Evolutionary conservation across 2,329 filamentous ascomycete genomes (phyloP).

Genomic region (Bipolaris sorokiniana): DNA sequence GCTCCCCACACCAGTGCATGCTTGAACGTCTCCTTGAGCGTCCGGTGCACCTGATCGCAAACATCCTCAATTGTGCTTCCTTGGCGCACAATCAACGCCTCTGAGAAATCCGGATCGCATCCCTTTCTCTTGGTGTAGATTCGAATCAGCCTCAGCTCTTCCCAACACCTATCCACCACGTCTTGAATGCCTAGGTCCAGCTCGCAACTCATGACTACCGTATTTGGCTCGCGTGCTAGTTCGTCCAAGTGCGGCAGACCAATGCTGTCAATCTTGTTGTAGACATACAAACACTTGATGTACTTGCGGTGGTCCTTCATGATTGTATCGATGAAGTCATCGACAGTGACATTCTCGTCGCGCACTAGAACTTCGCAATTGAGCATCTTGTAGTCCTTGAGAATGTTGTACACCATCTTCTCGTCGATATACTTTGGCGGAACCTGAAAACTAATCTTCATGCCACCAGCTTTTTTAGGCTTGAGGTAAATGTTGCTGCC

Average conservation of each 20-base stretch:
- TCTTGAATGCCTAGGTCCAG: conserved; percentile 91
- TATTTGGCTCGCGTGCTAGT: conserved; percentile 89
- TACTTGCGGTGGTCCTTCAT: conserved; percentile 99
- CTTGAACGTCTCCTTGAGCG: conserved; percentile 97
- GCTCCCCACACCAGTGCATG: conserved; percentile 98
- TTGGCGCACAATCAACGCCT: conserved; percentile 89
- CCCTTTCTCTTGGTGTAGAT: conserved; percentile 92
- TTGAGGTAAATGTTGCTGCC: conserved; percentile 94
- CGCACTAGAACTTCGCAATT: conserved; percentile 96
- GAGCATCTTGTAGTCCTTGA: conserved; percentile 97
- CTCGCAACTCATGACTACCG: conserved; percentile 97
- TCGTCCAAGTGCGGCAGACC: conserved; percentile 92
- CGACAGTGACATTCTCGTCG: conserved; percentile 90
- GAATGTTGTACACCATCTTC: conserved; percentile 97
- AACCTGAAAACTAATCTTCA: conserved; percentile 96
- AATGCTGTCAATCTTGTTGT: conserved; percentile 99
- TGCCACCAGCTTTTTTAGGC: conserved; percentile 90
- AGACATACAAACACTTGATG: conserved; percentile 92
- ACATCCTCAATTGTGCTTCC: conserved; percentile 95
- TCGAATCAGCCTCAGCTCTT: conserved; percentile 85
- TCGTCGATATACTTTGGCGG: conserved; percentile 93
- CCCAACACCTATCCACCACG: conserved; percentile 93
- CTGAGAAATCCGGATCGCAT: conserved; percentile 82
- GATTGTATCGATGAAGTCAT: conserved; percentile 98
- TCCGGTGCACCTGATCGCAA: conserved; percentile 92